phyloP scores from a whole-genome alignment of 495 filamentous ascomycete genomes.

The Trichoderma orchidacearum region DNA sequence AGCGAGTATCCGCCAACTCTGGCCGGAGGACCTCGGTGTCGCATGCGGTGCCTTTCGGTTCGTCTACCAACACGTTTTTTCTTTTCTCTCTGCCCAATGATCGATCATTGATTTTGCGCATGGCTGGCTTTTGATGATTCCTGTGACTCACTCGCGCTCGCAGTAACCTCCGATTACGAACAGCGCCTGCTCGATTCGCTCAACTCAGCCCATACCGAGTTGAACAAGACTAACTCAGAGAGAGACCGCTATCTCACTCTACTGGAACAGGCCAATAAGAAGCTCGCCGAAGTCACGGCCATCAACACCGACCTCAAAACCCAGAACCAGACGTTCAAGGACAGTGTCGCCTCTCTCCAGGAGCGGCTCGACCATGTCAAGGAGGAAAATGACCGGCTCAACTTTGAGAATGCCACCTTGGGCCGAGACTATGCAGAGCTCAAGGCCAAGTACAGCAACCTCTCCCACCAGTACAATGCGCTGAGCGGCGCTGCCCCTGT shows the following conservation, averaged over 20 bases:
- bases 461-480: constrained; percentile 46
- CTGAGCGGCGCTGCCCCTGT: background rate
- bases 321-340: constrained; percentile 34
- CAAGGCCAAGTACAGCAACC: constrained; percentile 66
- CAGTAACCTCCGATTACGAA: background rate
- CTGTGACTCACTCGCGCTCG: background rate
- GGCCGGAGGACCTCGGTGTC: background rate
- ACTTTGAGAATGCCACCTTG: constrained; percentile 50
- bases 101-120: no score
- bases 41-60: background rate
- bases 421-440: constrained; percentile 74
- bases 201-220: constrained; percentile 3
- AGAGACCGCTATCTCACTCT: constrained; percentile 7
- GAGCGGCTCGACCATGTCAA: constrained; percentile 29
- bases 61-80: background rate
- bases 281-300: constrained; percentile 28
- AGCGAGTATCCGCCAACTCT: background rate
- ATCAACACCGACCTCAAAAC: constrained; percentile 30
- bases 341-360: constrained; percentile 58
- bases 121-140: background rate
- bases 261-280: constrained; percentile 10
- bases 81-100: no score
- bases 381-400: constrained; percentile 70
- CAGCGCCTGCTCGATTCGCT: background rate
- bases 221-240: constrained; percentile 8